Evolutionary conservation across 768 basidiomycete species (phyloP).

Genomic region (Mycena vulgaris): DNA sequence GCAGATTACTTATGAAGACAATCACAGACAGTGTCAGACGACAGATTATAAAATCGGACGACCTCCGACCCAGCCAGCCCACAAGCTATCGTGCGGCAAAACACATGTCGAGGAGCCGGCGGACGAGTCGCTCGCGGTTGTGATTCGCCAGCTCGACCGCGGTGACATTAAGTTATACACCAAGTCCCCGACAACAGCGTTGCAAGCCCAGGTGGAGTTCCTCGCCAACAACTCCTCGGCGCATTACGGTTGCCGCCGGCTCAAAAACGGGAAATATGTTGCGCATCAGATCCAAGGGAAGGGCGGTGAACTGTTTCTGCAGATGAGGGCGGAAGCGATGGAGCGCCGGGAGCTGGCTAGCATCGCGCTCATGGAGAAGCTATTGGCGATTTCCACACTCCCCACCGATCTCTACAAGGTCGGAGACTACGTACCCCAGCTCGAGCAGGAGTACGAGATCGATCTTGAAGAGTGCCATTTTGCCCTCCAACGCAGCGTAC

Average conservation of each 20-base stretch:
- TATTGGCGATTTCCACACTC: background rate
- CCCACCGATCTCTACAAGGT: background rate
- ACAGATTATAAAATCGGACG: slow-evolving; percentile 1
- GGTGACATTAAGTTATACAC: background rate
- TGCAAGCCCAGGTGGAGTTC: slow-evolving; percentile 17
- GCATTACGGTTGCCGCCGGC: slow-evolving; percentile 8
- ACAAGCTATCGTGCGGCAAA: slow-evolving; percentile 5
- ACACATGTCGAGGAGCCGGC: background rate
- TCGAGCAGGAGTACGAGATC: too few species aligned
- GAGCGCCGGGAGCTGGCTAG: slow-evolving; percentile 5
- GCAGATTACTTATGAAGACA: too few species aligned
- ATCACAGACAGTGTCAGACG: background rate
- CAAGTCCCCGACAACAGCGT: slow-evolving; percentile 1
- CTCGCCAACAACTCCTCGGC: too few species aligned
- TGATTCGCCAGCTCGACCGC: background rate
- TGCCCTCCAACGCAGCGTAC: background rate
- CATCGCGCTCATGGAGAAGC: slow-evolving; percentile 24
- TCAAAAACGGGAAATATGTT: slow-evolving; percentile 16
- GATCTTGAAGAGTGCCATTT: slow-evolving; percentile 16
- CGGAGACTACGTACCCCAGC: slow-evolving; percentile 8
- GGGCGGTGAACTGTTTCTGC: too few species aligned
- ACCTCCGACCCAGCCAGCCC: background rate
- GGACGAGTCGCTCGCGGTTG: background rate
- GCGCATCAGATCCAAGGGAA: too few species aligned
- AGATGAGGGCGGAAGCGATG: too few species aligned